A percentile compares a stretch with the other conserved stretches of the same genome.
phyloP scores from a whole-genome alignment of 257 asterid species.

The Plantago major region DNA sequence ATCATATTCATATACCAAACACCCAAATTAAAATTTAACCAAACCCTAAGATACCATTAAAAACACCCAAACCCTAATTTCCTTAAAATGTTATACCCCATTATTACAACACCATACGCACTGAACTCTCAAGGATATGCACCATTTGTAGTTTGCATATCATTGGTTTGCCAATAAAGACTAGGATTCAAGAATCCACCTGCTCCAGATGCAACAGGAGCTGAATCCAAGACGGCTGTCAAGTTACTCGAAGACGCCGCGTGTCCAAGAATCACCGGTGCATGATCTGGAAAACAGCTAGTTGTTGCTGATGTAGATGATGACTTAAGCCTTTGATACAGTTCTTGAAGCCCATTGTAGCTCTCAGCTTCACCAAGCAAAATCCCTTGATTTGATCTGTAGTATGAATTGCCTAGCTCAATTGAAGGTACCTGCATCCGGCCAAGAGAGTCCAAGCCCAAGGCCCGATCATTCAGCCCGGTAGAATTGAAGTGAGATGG shows the following conservation, averaged over 20 bases:
- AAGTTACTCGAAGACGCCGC: slow-evolving; percentile 30
- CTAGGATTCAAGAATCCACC: slow-evolving; percentile 56
- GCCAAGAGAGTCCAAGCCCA: slow-evolving; percentile 31
- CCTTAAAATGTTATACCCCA: not conserved
- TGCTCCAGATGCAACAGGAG: slow-evolving; percentile 44
- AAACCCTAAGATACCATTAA: not conserved
- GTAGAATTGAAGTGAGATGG: slow-evolving; percentile 18
- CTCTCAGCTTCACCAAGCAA: slow-evolving; percentile 36
- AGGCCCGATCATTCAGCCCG: slow-evolving; percentile 19
- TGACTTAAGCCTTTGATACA: slow-evolving; percentile 51
- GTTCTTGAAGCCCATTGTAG: slow-evolving; percentile 48
- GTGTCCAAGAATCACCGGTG: slow-evolving; percentile 34
- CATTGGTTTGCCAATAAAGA: slow-evolving; percentile 44
- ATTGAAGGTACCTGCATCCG: slow-evolving; percentile 25
- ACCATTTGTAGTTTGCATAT: slow-evolving; percentile 51
- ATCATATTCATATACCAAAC: slow-evolving; percentile 39
- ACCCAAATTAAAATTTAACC: slow-evolving; percentile 22
- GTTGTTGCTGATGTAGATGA: slow-evolving; percentile 46
- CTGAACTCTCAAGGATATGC: slow-evolving; percentile 38
- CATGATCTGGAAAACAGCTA: slow-evolving; percentile 32
- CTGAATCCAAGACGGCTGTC: slow-evolving; percentile 52
- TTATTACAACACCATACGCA: not conserved
- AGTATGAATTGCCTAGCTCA: slow-evolving; percentile 25
- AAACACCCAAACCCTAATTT: slow-evolving; percentile 29
- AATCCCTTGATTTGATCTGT: slow-evolving; percentile 40